Base-by-base conservation (phyloP, 176 grass and related monocot genomes). In the Poa annua region DNA sequence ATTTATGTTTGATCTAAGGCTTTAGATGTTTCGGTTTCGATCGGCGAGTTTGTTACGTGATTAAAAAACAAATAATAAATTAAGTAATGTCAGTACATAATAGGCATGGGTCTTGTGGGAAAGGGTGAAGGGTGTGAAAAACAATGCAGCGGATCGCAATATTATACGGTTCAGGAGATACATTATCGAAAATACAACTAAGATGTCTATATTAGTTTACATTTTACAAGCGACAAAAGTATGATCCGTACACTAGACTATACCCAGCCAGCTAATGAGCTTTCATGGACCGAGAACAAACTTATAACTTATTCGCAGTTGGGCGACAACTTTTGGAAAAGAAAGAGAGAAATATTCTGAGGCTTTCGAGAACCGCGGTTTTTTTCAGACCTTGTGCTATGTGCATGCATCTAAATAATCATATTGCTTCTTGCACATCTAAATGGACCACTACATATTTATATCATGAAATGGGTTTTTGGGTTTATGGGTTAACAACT, bases 361-460 rank as follows among this genome's bases (percentile, higher is more conserved):
- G 39, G 74, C 39, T 17, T 48, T 2, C 8, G n/a, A 15, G 10
- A 41, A 11, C 57, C 15, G 48, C 13, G 26, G 67, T n/a, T n/a
- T 67, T 86, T 89, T 63, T 20, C 61, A 32, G 8, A 14, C 29
- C 5, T 50, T 57, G 78, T 36, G 47, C 36, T 39, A n/a, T 66
- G 48, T 83, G 84, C 55, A 20, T 53, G 60, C 17, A n/a, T n/a
- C n/a, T n/a, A 66, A 11, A 1, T 48, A 16, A 25, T 24, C 42
- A 4, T 44, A 56, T 48, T 42, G 84, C 74, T 86, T 66, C 34
- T n/a, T 83, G 73, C 79, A 74, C 83, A 59, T 39, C 8, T 5
- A 39, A 8, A 81, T 52, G 50, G 5, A 71, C 66, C 47, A 2
- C 8, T 22, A 0, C 39, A 54, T 66, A 68, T 39, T 49, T 2